Evolutionary conservation across 768 basidiomycete species (phyloP).

Genomic region (Calocera viscosa): DNA sequence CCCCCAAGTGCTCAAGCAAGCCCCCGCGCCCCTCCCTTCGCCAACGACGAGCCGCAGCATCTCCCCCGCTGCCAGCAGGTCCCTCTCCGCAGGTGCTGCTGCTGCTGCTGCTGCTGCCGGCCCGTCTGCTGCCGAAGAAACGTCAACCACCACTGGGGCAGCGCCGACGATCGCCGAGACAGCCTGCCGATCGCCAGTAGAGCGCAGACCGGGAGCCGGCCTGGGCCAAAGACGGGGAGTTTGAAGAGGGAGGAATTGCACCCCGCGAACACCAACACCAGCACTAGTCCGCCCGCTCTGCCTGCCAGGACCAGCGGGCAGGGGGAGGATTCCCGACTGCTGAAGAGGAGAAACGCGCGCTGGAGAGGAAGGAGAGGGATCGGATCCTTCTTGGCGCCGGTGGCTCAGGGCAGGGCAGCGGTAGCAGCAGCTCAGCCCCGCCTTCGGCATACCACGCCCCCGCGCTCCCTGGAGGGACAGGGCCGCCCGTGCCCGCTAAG

Average conservation of each 20-base stretch:
- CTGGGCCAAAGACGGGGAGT: conserved; percentile 25
- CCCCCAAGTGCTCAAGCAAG: conserved; percentile 23
- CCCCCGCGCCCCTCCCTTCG: conserved; percentile 18
- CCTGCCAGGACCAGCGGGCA: no score
- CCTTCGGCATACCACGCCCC: background rate
- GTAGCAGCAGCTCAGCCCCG: background rate
- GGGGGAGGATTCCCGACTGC: background rate
- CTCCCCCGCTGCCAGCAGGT: conserved; percentile 9
- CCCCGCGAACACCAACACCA: no score
- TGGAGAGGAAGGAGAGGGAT: background rate
- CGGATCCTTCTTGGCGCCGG: background rate
- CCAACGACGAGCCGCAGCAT: conserved; percentile 10
- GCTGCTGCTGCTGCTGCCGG: background rate
- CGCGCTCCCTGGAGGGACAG: background rate
- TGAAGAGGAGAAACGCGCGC: conserved; percentile 1
- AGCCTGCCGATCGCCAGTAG: conserved; percentile 55
- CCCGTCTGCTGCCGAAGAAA: conserved; percentile 10
- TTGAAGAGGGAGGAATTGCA: background rate
- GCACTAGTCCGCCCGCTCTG: no score
- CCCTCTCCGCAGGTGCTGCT: conserved; percentile 12
- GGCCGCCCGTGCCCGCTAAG: background rate
- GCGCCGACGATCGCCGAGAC: conserved; percentile 64
- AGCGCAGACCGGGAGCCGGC: conserved; percentile 43
- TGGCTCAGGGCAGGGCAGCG: no score
- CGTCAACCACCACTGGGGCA: conserved; percentile 12